Conservation (phyloP, 495 filamentous ascomycete genomes). For the Penicillium angulare region DNA sequence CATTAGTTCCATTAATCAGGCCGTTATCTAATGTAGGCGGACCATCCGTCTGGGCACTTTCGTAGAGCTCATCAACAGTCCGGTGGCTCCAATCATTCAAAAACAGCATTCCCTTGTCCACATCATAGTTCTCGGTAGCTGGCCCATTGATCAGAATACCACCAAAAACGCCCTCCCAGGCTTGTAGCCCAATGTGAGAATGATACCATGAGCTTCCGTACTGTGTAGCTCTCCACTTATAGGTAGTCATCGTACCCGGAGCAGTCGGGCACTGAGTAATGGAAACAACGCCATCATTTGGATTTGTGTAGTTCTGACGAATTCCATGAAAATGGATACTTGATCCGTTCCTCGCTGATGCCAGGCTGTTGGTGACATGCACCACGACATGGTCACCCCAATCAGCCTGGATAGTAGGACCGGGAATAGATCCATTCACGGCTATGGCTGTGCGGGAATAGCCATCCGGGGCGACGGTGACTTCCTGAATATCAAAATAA, state of each 20-base stretch:
- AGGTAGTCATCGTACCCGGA: slow-evolving; percentile 61
- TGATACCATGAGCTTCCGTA: slow-evolving; percentile 82
- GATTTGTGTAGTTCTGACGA: slow-evolving; percentile 47
- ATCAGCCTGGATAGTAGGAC: slow-evolving; percentile 57
- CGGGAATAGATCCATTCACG: slow-evolving; percentile 69
- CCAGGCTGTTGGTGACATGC: slow-evolving; percentile 64
- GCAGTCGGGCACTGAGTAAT: slow-evolving; percentile 67
- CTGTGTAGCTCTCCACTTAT: slow-evolving; percentile 72
- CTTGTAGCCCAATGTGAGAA: slow-evolving; percentile 66
- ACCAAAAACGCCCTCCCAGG: slow-evolving; percentile 41
- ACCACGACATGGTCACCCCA: slow-evolving; percentile 68
- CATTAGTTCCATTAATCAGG: slow-evolving; percentile 56
- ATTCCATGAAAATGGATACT: slow-evolving; percentile 43
- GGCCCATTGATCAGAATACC: slow-evolving; percentile 40
- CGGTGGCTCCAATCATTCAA: slow-evolving; percentile 59
- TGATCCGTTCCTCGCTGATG: not conserved
- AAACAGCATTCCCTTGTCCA: slow-evolving; percentile 59
- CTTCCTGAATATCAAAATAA: not conserved
- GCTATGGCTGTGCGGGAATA: slow-evolving; percentile 53
- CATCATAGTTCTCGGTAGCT: slow-evolving; percentile 58
- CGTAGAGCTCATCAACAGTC: slow-evolving; percentile 24
- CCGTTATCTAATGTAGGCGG: slow-evolving; percentile 38
- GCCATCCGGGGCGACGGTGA: slow-evolving; percentile 62
- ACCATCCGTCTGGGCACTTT: slow-evolving; percentile 9
- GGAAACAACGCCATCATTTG: slow-evolving; percentile 64